Percentiles rank a stretch among this genome's conserved stretches.
phyloP scores from a whole-genome alignment of 805 yeast species.

The Wickerhamiella spandovensis region DNA sequence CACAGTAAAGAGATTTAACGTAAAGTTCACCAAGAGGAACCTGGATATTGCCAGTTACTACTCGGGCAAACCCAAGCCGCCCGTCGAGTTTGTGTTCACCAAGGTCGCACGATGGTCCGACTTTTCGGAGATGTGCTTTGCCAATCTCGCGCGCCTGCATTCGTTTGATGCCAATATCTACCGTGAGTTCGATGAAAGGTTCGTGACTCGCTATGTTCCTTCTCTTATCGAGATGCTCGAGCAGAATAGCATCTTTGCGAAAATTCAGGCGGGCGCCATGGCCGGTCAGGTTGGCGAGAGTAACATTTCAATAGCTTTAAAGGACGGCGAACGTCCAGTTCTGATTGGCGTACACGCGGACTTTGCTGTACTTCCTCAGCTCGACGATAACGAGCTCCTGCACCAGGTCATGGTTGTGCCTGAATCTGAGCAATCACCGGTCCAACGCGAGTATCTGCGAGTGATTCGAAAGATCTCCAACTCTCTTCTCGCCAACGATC shows the following conservation, averaged over 20 bases:
- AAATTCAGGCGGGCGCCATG: neutral
- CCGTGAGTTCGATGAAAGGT: neutral
- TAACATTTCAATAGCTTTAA: slow-evolving; percentile 3
- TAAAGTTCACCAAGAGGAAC: neutral
- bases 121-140: neutral
- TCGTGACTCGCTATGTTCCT: neutral
- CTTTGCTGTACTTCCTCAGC: neutral
- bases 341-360: neutral
- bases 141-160: neutral
- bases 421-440: neutral
- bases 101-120: slow-evolving; percentile 3
- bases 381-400: slow-evolving; percentile 1
- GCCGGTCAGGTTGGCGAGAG: slow-evolving; percentile 7
- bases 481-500: slow-evolving; percentile 14
- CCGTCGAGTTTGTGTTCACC: neutral
- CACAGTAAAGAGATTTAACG: neutral
- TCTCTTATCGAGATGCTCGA: slow-evolving; percentile 5
- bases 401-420: slow-evolving; percentile 1
- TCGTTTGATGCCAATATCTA: neutral
- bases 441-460: neutral
- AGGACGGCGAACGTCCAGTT: neutral
- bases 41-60: neutral
- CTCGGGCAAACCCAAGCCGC: neutral
- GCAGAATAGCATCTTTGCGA: slow-evolving; percentile 5
- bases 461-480: slow-evolving; percentile 9